Percentiles rank a stretch among this genome's conserved stretches.
phyloP scores from a whole-genome alignment of 192 early-diverging fungal species.

The Backusella circina region DNA sequence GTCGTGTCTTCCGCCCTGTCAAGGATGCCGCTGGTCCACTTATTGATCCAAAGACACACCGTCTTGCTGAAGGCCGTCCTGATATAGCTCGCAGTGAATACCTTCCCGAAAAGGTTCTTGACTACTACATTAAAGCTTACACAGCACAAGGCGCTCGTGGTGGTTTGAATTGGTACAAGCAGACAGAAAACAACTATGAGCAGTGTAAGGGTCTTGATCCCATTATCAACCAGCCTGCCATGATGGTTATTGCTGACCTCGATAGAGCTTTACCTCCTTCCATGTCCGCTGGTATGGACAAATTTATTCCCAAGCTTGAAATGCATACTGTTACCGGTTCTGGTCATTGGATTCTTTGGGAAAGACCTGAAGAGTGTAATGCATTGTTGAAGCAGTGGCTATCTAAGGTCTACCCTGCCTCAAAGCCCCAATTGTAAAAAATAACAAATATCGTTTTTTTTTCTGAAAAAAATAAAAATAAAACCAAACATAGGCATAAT shows the following conservation, averaged over 20 bases:
- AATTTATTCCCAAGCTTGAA: conserved; percentile 25
- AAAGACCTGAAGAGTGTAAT: conserved; percentile 28
- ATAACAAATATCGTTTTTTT: not conserved
- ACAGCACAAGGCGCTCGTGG: conserved; percentile 46
- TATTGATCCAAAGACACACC: conserved; percentile 10
- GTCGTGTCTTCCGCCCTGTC: conserved; percentile 24
- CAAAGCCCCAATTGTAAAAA: conserved; percentile 11
- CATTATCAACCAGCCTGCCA: conserved; percentile 13
- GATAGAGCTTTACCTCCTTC: conserved; percentile 32
- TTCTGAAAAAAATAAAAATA: not conserved
- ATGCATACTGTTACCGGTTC: conserved; percentile 20
- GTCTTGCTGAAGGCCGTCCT: conserved; percentile 16
- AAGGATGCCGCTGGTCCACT: conserved; percentile 10
- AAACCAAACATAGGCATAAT: not conserved
- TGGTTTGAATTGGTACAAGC: conserved; percentile 55
- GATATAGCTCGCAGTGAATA: conserved; percentile 1
- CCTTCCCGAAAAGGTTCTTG: conserved; percentile 36
- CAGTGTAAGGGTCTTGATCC: conserved; percentile 26
- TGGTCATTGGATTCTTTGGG: conserved; percentile 39
- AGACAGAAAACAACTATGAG: conserved; percentile 25
- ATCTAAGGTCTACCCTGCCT: conserved; percentile 2
- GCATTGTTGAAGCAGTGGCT: conserved; percentile 22
- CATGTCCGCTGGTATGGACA: conserved; percentile 28
- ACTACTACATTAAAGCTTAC: conserved; percentile 50
- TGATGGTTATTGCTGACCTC: conserved; percentile 33